phyloP scores from a whole-genome alignment of 805 yeast species.

The Candida yuanshanica region DNA sequence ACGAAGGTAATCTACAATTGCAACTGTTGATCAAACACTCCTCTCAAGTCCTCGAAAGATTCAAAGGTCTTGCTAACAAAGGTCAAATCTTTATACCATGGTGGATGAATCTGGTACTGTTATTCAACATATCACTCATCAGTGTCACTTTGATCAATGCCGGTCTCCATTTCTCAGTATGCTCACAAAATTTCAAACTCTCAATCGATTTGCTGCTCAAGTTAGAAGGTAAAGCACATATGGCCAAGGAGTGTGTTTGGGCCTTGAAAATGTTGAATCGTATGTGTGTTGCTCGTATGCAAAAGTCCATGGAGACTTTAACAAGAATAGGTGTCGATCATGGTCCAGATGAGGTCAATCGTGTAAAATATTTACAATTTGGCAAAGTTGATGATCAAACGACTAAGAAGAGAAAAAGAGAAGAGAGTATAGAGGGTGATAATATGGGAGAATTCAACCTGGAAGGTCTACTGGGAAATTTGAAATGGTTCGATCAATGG shows the following conservation, averaged over 20 bases:
- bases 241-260: slow-evolving; percentile 63
- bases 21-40: slow-evolving; percentile 28
- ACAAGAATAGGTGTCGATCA: slow-evolving; percentile 43
- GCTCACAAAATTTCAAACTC: slow-evolving; percentile 9
- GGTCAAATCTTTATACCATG: slow-evolving; percentile 39
- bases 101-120: slow-evolving; percentile 41
- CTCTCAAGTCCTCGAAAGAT: slow-evolving; percentile 26
- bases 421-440: not conserved
- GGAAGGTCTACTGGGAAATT: slow-evolving; percentile 35
- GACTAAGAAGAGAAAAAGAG: not conserved
- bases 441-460: slow-evolving; percentile 8
- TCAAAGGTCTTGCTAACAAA: slow-evolving; percentile 26
- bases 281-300: slow-evolving; percentile 39
- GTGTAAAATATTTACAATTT: slow-evolving; percentile 41
- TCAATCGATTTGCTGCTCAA: slow-evolving; percentile 19
- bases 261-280: slow-evolving; percentile 50
- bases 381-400: slow-evolving; percentile 29
- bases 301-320: slow-evolving; percentile 34
- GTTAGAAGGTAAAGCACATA: slow-evolving; percentile 28
- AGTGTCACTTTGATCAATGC: slow-evolving; percentile 37
- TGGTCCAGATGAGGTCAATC: slow-evolving; percentile 47
- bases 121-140: slow-evolving; percentile 40
- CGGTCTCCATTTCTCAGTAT: slow-evolving; percentile 27
- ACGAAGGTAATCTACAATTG: slow-evolving; percentile 16
- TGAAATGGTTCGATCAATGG: slow-evolving; percentile 56